Percentiles rank a stretch among this genome's conserved stretches.
phyloP scores from a whole-genome alignment of 495 filamentous ascomycete species.

The Poronia punctata region DNA sequence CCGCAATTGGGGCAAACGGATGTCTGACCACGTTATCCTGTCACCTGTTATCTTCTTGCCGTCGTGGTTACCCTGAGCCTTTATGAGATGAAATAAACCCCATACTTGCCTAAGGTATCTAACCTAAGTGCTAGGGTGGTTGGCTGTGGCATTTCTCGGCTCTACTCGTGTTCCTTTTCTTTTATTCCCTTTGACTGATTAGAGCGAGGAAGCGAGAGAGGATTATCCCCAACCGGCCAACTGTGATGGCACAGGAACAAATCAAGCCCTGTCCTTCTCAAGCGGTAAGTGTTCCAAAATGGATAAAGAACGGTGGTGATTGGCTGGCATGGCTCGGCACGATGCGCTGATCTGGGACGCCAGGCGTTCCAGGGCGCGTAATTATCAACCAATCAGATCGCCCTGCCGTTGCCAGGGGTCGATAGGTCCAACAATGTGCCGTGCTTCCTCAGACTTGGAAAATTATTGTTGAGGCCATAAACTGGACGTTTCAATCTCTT shows the following conservation, averaged over 20 bases:
- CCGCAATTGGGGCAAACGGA: constrained; percentile 1
- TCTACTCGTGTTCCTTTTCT: too few relatives aligned
- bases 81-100: too few relatives aligned
- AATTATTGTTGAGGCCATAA: too few relatives aligned
- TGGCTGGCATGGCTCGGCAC: constrained; percentile 26
- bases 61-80: too few relatives aligned
- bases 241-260: constrained; percentile 31
- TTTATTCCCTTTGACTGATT: constrained; percentile 5
- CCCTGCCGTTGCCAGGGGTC: background rate
- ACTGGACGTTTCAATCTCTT: too few relatives aligned
- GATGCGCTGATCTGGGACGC: constrained; percentile 27
- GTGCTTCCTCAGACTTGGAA: too few relatives aligned
- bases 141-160: too few relatives aligned
- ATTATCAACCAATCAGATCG: constrained; percentile 5
- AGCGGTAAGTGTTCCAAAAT: constrained; percentile 38
- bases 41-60: too few relatives aligned
- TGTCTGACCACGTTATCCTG: constrained; percentile 7
- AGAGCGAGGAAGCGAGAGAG: constrained; percentile 22
- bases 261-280: constrained; percentile 31
- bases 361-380: constrained; percentile 42
- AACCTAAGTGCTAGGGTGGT: too few relatives aligned
- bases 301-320: constrained; percentile 24
- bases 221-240: constrained; percentile 17
- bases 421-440: background rate
- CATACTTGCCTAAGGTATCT: too few relatives aligned